phyloP scores from a whole-genome alignment of 1,284 basidiomycete genomes.

The Thelephora terrestris region DNA sequence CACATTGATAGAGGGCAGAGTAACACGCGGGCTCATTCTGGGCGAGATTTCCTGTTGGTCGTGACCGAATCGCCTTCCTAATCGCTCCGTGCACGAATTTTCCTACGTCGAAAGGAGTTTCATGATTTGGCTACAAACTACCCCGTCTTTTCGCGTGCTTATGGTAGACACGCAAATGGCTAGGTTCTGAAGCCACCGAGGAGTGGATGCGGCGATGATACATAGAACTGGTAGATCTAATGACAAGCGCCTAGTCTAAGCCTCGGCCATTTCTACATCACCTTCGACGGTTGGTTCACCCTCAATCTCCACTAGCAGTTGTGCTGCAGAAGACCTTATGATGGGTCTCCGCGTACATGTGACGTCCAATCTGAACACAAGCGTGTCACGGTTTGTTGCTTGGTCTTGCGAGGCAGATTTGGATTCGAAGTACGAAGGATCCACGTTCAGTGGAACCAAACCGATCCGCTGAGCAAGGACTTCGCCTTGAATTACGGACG shows the following conservation, averaged over 20 bases:
- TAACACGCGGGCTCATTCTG: neutral
- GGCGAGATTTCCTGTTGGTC: neutral
- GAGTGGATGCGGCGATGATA: no score
- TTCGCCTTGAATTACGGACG: constrained; percentile 90
- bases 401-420: constrained; percentile 34
- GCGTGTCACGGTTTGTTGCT: constrained; percentile 84
- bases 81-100: constrained; percentile 1
- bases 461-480: constrained; percentile 88
- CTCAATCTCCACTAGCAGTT: constrained; percentile 20
- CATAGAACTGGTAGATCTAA: constrained; percentile 13
- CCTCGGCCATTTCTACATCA: no score
- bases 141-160: neutral
- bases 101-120: constrained; percentile 1
- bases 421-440: constrained; percentile 56
- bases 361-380: constrained; percentile 78
- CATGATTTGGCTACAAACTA: neutral
- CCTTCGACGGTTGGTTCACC: no score
- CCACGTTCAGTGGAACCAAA: constrained; percentile 81
- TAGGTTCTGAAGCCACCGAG: neutral
- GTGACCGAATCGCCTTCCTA: neutral
- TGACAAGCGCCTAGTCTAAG: neutral
- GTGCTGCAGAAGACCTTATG: constrained; percentile 49
- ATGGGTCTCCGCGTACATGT: constrained; percentile 57
- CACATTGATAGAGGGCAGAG: no score
- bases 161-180: neutral